Base-by-base conservation (phyloP, 176 grass and related monocot species). In the Leersia perrieri region DNA sequence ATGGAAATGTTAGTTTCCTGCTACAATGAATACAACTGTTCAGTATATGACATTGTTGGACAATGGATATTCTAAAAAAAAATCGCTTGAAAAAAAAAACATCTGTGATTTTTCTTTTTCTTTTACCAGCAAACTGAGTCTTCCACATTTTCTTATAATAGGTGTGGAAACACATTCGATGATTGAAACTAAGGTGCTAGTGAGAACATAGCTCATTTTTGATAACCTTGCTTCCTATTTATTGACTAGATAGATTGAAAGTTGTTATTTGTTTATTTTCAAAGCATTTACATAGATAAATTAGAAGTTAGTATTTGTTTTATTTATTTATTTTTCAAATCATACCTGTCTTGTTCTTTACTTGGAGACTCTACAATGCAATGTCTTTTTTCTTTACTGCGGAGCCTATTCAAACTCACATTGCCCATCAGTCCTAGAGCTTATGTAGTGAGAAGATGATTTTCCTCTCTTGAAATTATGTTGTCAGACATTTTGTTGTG, bases 171-270 rank as follows among this genome's bases (percentile, higher is more conserved):
- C 41, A 71, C 76, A 63, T 26, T 11, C 2, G 53, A 82, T 76
- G 49, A 42, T 71, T 71, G 11, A 57, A 82, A 36, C 28, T 77
- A 53, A n/a, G 20, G 64, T 72, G 53, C 73, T 77, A 57, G 68
- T 82, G 18, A 30, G 15, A 86, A 49, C 33, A n/a, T n/a, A n/a
- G n/a, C n/a, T n/a, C n/a, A n/a, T n/a, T n/a, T n/a, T n/a, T n/a
- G n/a, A n/a, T n/a, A n/a, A n/a, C n/a, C n/a, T n/a, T n/a, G n/a
- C n/a, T n/a, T n/a, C n/a, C n/a, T n/a, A n/a, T n/a, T n/a, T n/a
- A n/a, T n/a, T n/a, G n/a, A n/a, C n/a, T n/a, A n/a, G n/a, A n/a
- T n/a, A n/a, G n/a, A n/a, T n/a, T n/a, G n/a, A n/a, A n/a, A n/a
- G n/a, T n/a, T n/a, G n/a, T n/a, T n/a, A n/a, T n/a, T n/a, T n/a